A percentile compares a stretch with the other conserved stretches of the same genome.
These are phyloP conservation scores for Leccinum variabile DNA, from an alignment of 1,284 basidiomycete genomes.

Conservation along the genomic window DNA sequence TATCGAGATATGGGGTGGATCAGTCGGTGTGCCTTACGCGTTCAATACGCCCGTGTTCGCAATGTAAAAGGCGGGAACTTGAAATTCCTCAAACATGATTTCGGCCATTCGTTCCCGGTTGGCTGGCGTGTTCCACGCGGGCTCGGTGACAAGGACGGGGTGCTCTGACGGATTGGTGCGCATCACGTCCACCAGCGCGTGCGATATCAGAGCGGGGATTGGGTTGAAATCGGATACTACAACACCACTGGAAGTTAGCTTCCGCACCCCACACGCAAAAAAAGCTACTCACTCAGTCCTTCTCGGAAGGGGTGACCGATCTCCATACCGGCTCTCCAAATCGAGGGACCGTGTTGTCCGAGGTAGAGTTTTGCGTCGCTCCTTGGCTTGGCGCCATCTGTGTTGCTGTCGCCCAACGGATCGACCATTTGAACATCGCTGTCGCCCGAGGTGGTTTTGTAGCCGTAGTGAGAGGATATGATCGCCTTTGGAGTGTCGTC, in stretches of 20 bases:
- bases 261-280: conserved; percentile 2
- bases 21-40: conserved; percentile 57
- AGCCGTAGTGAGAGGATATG: conserved; percentile 89
- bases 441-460: conserved; percentile 47
- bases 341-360: conserved; percentile 88
- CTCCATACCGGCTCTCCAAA: conserved; percentile 90
- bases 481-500: conserved; percentile 95
- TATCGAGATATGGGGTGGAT: conserved; percentile 8
- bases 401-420: conserved; percentile 35
- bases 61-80: conserved; percentile 95
- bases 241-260: conserved; percentile 11
- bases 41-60: conserved; percentile 94
- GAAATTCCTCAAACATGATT: conserved; percentile 92
- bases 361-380: conserved; percentile 74
- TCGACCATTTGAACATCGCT: conserved; percentile 62
- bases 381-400: conserved; percentile 29
- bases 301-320: conserved; percentile 84
- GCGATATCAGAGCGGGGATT: conserved; percentile 71
- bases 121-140: conserved; percentile 91
- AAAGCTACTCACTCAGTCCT: conserved; percentile 69
- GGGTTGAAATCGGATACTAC: conserved; percentile 81
- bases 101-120: conserved; percentile 93
- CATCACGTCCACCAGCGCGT: conserved; percentile 76
- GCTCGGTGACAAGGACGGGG: conserved; percentile 92
- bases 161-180: conserved; percentile 78